phyloP scores from a whole-genome alignment of 495 filamentous ascomycete genomes.

The Penicillium dipodomyicola region DNA sequence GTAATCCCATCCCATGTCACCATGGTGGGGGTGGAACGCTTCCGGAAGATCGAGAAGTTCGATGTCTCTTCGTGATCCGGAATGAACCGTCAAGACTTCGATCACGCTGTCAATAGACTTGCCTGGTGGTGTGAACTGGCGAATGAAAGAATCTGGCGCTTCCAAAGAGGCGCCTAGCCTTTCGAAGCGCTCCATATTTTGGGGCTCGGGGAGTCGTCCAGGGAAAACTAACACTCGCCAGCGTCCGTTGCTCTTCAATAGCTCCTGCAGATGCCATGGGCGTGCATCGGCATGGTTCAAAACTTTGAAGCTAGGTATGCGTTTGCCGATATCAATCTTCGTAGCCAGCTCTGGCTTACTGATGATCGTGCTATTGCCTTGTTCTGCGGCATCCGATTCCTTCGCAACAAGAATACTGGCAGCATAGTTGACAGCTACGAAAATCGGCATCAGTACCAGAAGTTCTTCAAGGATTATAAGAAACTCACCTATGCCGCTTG shows the following conservation, averaged over 20 bases:
- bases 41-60: constrained; percentile 57
- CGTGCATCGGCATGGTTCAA: constrained; percentile 55
- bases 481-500: constrained; percentile 36
- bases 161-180: constrained; percentile 44
- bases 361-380: constrained; percentile 32
- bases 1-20: constrained; percentile 58
- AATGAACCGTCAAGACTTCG: constrained; percentile 57
- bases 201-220: constrained; percentile 45
- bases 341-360: constrained; percentile 38
- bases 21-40: constrained; percentile 52
- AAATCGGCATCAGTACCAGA: neutral
- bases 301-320: constrained; percentile 56
- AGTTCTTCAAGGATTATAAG: neutral
- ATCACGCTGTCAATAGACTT: constrained; percentile 44
- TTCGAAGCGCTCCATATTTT: constrained; percentile 42
- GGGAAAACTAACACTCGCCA: constrained; percentile 64
- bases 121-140: constrained; percentile 37
- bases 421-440: constrained; percentile 35
- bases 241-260: constrained; percentile 50
- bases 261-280: constrained; percentile 53
- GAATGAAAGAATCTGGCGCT: constrained; percentile 42
- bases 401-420: constrained; percentile 36
- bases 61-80: constrained; percentile 41
- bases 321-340: constrained; percentile 46
- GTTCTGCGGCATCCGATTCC: constrained; percentile 15